phyloP scores from a whole-genome alignment of 306 rosid genomes.

The Alnus glutinosa region DNA sequence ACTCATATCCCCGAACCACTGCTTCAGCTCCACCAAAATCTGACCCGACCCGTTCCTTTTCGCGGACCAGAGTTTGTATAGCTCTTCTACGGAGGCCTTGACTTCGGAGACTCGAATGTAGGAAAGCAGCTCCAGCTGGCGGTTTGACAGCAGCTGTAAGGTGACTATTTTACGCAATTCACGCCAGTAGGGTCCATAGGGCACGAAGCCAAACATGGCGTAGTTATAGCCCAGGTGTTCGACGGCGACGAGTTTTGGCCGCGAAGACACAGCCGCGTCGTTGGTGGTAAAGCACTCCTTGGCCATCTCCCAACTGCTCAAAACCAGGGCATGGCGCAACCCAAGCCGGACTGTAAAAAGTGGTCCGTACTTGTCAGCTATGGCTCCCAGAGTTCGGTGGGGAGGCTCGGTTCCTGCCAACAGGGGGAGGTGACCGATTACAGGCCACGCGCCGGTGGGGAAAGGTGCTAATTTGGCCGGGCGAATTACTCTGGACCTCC shows the following conservation, averaged over 20 bases:
- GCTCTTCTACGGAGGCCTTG: constrained; percentile 10
- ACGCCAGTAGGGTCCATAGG: constrained; percentile 46
- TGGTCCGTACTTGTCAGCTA: no score
- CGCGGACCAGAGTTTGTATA: constrained; percentile 11
- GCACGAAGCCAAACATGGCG: constrained; percentile 43
- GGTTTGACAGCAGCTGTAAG: constrained; percentile 39
- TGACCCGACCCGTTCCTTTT: background rate
- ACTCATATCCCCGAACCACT: background rate
- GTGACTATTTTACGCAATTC: constrained; percentile 43
- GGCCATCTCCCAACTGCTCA: no score
- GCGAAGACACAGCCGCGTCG: constrained; percentile 35
- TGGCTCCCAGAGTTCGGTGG: no score
- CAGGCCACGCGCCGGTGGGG: constrained; percentile 26
- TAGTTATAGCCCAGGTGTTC: constrained; percentile 44
- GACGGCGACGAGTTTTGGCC: constrained; percentile 36
- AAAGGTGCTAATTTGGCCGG: background rate
- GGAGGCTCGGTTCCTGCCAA: background rate
- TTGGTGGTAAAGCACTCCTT: constrained; percentile 36
- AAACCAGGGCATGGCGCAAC: no score
- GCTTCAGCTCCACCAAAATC: no score
- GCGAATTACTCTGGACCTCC: background rate
- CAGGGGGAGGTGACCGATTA: constrained; percentile 36
- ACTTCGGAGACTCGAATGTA: constrained; percentile 38
- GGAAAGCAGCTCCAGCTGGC: constrained; percentile 32
- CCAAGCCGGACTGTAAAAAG: no score